phyloP scores from a whole-genome alignment of 2,329 filamentous ascomycete species.

The Aspergillus pseudotamarii region DNA sequence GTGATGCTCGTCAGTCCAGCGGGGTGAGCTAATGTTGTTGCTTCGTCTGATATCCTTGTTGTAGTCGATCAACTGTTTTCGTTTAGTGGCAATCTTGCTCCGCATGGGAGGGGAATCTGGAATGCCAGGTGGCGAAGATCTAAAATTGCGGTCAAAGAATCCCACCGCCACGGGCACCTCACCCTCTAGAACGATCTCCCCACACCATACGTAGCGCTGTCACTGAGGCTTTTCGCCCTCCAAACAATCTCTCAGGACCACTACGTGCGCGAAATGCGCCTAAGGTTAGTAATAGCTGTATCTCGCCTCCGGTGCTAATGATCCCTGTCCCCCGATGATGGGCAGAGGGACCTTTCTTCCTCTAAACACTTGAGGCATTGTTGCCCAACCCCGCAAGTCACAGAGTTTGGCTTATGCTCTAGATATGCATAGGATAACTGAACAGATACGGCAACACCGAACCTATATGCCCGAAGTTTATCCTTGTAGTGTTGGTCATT shows the following conservation, averaged over 20 bases:
- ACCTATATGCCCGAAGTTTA: not conserved
- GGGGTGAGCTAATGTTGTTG: not conserved
- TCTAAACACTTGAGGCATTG: constrained; percentile 10
- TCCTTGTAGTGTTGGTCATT: not conserved
- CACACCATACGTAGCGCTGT: constrained; percentile 2
- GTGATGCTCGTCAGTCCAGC: not conserved
- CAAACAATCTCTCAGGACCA: not conserved
- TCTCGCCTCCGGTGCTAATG: not conserved
- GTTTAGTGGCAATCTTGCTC: constrained; percentile 12
- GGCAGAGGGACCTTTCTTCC: not conserved
- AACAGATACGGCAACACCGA: not conserved
- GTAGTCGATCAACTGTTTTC: constrained; percentile 6
- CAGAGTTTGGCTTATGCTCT: constrained; percentile 5
- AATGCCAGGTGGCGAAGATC: constrained; percentile 23
- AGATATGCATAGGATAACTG: constrained; percentile 1
- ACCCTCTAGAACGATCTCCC: constrained; percentile 10
- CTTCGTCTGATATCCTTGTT: not conserved
- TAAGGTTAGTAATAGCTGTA: constrained; percentile 12
- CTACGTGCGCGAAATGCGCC: constrained; percentile 12
- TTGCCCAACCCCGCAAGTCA: constrained; percentile 28
- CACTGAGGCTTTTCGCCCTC: constrained; percentile 1
- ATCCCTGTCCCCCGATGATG: constrained; percentile 3
- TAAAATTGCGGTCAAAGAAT: constrained; percentile 31
- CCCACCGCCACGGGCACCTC: constrained; percentile 22
- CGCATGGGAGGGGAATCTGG: constrained; percentile 10